A percentile compares a stretch with the other conserved stretches of the same genome.
Evolutionary conservation across 2,329 filamentous ascomycete species (phyloP).

Genomic region (Zalaria obscura): DNA sequence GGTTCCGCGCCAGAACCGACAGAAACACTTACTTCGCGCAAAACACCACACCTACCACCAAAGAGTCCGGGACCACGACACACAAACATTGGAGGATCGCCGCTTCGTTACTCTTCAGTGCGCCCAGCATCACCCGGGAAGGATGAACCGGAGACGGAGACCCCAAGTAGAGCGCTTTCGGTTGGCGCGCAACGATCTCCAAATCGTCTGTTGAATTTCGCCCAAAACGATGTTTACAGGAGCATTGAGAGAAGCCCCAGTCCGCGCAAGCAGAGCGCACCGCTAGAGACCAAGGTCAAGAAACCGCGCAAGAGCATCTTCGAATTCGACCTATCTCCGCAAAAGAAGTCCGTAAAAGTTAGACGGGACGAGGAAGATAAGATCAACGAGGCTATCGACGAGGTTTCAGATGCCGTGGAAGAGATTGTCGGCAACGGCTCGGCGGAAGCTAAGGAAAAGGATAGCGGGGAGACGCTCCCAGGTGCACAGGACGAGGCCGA

Average conservation of each 20-base stretch:
- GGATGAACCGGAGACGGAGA: background rate
- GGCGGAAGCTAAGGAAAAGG: constrained; percentile 1
- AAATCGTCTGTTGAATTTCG: constrained; percentile 19
- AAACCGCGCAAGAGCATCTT: constrained; percentile 8
- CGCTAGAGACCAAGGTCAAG: background rate
- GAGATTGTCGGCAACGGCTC: background rate
- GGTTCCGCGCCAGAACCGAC: constrained; percentile 37
- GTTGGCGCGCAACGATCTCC: constrained; percentile 12
- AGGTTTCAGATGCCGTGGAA: constrained; percentile 4
- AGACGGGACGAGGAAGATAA: constrained; percentile 1
- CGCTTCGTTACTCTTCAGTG: constrained; percentile 45
- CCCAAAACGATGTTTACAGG: constrained; percentile 11
- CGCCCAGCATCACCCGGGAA: constrained; percentile 35
- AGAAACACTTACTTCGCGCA: constrained; percentile 24
- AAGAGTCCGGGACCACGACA: constrained; percentile 48
- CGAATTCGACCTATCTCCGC: constrained; percentile 2
- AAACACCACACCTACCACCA: constrained; percentile 32
- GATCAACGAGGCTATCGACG: constrained; percentile 3
- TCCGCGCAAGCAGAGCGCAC: constrained; percentile 15
- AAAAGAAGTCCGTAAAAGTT: background rate
- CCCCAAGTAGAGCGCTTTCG: constrained; percentile 6
- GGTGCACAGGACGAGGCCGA: background rate
- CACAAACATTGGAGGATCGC: constrained; percentile 43
- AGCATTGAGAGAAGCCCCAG: constrained; percentile 15
- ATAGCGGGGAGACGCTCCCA: background rate